A percentile compares a stretch with the other conserved stretches of the same genome.
These are phyloP conservation scores for Dryadomyces quercus-mongolicae DNA, from an alignment of 2,329 filamentous ascomycete genomes.

Conservation along the genomic window DNA sequence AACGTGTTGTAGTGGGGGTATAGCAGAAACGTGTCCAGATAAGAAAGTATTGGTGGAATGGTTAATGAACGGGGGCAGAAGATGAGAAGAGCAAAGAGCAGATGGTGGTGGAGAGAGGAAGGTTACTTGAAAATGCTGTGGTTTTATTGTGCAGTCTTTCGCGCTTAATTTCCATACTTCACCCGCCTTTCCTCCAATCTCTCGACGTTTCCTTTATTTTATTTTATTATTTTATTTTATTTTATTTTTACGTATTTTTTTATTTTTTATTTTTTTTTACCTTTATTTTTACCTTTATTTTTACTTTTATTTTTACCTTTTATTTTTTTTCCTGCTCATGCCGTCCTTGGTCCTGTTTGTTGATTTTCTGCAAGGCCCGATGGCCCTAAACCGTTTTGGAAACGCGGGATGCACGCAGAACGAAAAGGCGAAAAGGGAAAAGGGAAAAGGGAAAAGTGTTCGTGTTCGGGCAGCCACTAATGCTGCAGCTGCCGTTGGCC, in stretches of 20 bases:
- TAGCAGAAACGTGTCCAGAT: background rate
- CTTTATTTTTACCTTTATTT: background rate
- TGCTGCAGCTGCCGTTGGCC: slow-evolving; percentile 2
- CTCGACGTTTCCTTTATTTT: background rate
- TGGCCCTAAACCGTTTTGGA: slow-evolving; percentile 1
- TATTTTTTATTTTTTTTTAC: background rate
- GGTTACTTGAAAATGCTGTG: too few species aligned
- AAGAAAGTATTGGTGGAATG: background rate
- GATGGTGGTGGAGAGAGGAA: too few species aligned
- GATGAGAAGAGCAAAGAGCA: too few species aligned
- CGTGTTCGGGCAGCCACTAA: slow-evolving; percentile 1
- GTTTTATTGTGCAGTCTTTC: too few species aligned
- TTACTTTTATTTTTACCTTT: background rate
- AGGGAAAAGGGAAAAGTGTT: background rate
- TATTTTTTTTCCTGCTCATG: background rate
- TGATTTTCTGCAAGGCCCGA: background rate
- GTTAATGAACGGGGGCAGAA: too few species aligned
- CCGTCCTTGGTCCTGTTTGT: background rate
- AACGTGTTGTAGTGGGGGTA: background rate
- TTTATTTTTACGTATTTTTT: background rate
- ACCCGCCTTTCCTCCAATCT: too few species aligned
- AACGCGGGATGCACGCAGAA: background rate
- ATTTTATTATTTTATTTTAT: background rate
- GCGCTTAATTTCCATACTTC: too few species aligned
- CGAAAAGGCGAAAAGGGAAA: background rate